Percentiles rank a stretch among this genome's conserved stretches.
Evolutionary conservation across 176 grass and related monocot species (phyloP).

Genomic region (Alopecurus myosuroides): DNA sequence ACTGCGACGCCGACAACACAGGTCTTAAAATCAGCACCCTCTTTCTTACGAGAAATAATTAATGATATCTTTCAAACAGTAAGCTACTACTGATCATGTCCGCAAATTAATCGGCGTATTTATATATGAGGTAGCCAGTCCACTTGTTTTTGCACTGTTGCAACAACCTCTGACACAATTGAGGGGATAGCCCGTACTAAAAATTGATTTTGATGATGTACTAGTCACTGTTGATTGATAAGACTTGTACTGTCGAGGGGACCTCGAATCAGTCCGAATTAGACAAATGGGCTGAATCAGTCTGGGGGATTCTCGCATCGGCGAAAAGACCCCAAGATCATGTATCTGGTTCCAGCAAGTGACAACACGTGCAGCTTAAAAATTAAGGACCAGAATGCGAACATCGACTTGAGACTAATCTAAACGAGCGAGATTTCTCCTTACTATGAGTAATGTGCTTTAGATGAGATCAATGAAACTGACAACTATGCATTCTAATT

Average conservation of each 20-base stretch:
- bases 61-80: too few relatives aligned
- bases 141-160: too few relatives aligned
- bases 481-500: background rate
- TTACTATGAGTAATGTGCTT: background rate
- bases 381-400: background rate
- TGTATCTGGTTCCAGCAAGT: background rate
- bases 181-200: too few relatives aligned
- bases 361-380: background rate
- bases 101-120: too few relatives aligned
- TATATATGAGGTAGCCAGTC: too few relatives aligned
- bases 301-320: conserved; percentile 3
- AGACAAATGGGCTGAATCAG: background rate
- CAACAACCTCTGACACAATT: too few relatives aligned
- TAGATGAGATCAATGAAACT: background rate
- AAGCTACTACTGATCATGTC: too few relatives aligned
- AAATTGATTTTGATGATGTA: too few relatives aligned
- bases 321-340: conserved; percentile 22
- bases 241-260: too few relatives aligned
- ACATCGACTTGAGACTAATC: background rate
- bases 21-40: too few relatives aligned
- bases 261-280: background rate
- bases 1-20: too few relatives aligned
- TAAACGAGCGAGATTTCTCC: background rate
- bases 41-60: too few relatives aligned
- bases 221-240: background rate